These are phyloP conservation scores for Lipomyces spencermartinsiae DNA, from an alignment of 805 yeast species.

Conservation along the genomic window DNA sequence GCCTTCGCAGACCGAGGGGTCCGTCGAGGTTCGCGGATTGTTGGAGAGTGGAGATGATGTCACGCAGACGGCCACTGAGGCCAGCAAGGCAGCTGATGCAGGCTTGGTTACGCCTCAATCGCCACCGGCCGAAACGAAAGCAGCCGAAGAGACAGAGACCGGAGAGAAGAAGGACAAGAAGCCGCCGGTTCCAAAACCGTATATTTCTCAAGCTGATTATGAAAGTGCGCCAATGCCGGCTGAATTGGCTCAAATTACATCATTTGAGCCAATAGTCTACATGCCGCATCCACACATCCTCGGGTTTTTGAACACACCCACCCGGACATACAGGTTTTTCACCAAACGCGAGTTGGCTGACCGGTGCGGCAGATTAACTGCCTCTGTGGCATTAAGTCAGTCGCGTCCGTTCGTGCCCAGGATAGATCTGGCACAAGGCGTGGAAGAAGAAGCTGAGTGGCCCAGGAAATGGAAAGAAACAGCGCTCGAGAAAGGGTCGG, in stretches of 20 bases:
- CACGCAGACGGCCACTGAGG: constrained; percentile 16
- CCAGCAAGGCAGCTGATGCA: constrained; percentile 26
- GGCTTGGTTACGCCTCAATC: constrained; percentile 15
- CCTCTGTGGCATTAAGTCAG: constrained; percentile 59
- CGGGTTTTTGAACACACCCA: constrained; percentile 80
- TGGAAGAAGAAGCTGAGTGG: constrained; percentile 84
- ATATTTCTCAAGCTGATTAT: constrained; percentile 66
- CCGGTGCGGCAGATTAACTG: constrained; percentile 61
- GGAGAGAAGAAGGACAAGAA: constrained; percentile 46
- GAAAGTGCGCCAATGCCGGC: constrained; percentile 61
- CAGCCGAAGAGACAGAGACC: constrained; percentile 42
- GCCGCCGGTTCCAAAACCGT: constrained; percentile 65
- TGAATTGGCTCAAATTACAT: constrained; percentile 46
- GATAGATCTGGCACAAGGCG: constrained; percentile 52
- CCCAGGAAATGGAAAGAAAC: constrained; percentile 79
- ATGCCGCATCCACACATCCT: constrained; percentile 76
- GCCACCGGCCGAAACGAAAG: constrained; percentile 33
- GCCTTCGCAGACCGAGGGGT: constrained; percentile 35
- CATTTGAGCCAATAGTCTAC: constrained; percentile 68
- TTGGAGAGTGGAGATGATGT: constrained; percentile 23
- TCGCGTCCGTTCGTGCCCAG: constrained; percentile 58
- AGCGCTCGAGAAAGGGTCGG: constrained; percentile 77
- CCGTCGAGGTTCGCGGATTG: constrained; percentile 22
- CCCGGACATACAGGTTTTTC: constrained; percentile 78
- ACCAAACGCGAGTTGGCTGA: constrained; percentile 74